Percentiles rank a stretch among this genome's conserved stretches.
These are phyloP conservation scores for Diaporthe caulivora DNA, from an alignment of 2,329 filamentous ascomycete genomes.

Conservation along the genomic window DNA sequence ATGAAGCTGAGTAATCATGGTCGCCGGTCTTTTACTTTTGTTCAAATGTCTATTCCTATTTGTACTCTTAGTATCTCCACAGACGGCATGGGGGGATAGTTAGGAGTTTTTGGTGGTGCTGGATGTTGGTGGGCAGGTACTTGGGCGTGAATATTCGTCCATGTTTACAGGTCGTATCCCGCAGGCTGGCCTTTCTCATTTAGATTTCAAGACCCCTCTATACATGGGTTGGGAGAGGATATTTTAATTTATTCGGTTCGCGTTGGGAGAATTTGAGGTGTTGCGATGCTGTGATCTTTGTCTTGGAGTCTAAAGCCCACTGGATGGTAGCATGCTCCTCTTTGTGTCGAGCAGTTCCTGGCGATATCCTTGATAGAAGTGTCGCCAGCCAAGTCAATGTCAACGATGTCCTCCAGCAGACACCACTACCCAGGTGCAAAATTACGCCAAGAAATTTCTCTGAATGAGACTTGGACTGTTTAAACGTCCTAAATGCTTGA, in stretches of 20 bases:
- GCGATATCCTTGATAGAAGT: too few relatives aligned
- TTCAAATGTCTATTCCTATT: background rate
- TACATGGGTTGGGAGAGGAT: background rate
- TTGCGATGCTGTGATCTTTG: too few relatives aligned
- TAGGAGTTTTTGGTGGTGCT: background rate
- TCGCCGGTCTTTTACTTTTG: background rate
- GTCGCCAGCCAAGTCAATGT: too few relatives aligned
- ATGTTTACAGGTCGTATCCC: background rate
- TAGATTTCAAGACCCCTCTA: background rate
- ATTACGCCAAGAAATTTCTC: too few relatives aligned
- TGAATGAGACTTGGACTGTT: too few relatives aligned
- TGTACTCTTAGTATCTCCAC: conserved; percentile 3
- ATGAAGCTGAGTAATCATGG: background rate
- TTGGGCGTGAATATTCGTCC: background rate
- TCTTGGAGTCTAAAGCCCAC: too few relatives aligned
- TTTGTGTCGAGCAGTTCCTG: too few relatives aligned
- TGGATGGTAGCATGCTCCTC: too few relatives aligned
- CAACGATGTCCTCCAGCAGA: too few relatives aligned
- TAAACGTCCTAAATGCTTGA: too few relatives aligned
- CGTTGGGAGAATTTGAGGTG: too few relatives aligned
- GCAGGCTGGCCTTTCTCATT: background rate
- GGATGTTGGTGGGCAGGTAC: background rate
- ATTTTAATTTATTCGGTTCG: background rate
- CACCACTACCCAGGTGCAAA: too few relatives aligned
- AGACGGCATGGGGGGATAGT: background rate